Evolutionary conservation across 2,329 filamentous ascomycete species (phyloP), one percentile per base, ranked within the genome.

Genomic region (Paecilomyces niveus): DNA sequence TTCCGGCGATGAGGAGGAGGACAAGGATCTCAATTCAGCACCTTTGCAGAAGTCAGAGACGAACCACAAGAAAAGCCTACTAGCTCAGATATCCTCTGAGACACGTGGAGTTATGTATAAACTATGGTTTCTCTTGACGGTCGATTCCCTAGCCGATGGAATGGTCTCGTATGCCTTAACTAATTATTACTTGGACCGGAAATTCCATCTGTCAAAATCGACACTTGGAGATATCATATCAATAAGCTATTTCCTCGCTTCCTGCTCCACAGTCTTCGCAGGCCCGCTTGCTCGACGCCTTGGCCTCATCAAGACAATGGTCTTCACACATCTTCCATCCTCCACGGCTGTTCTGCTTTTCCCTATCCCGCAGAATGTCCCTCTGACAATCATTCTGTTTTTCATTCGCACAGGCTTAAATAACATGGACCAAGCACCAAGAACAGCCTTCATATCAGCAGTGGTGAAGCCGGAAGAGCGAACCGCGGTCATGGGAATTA

Each of bases 81-180:
- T 45, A 45, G n/a, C 39, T 45, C 39, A 45, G 18, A 45, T 45
- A 6, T 45, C 39, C n/a, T 45, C 72, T 1, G 72, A 80, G 13
- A 87, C 85, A 0, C 78, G 81, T 11, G 77, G 75, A 1, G 78
- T 84, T 65, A 86, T 88, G 80, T 83, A 82, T 69, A 83, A 83
- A 55, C 74, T 89, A 3, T 88, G 85, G 84, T 81, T 86, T 59
- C 78, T 89, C 7, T 77, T 89, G 9, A 80, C 81, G 22, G 75
- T 88, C 24, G 86, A 89, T 70, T 85, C 84, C 1, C 75, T 88
- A 9, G 84, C 85, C 13, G 85, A 88, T 63, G 85, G 85, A 24
- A 88, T 88, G 83, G 80, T 81, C n/a, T 78, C 76, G 3, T 81
- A 83, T 63, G 78, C 82, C 1, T 64, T 85, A 31, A 86, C 83